Conservation (phyloP, 345 rosid species). For the Conringia planisiliqua region DNA sequence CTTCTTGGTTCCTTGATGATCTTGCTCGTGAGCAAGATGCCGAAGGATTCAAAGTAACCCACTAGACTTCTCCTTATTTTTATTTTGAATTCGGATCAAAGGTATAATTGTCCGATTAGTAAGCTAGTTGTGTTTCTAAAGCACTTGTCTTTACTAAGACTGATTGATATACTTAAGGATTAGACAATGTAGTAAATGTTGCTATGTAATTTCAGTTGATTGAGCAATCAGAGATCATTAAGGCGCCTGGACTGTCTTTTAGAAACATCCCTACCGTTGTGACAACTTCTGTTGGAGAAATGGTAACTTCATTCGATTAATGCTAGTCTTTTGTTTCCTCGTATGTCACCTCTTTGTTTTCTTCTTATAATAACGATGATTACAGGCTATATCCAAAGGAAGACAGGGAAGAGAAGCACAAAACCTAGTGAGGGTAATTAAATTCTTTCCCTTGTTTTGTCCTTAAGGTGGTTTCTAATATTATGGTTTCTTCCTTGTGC, state of each 20-base stretch:
- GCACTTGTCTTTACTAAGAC: background rate
- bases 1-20: constrained; percentile 74
- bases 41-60: constrained; percentile 55
- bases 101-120: too few species aligned
- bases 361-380: background rate
- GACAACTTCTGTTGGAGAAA: constrained; percentile 71
- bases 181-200: background rate
- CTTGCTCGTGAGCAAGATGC: constrained; percentile 76
- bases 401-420: constrained; percentile 92
- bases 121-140: background rate
- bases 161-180: background rate
- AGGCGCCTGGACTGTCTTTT: constrained; percentile 47
- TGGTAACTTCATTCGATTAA: constrained; percentile 46
- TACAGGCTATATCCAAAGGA: constrained; percentile 74
- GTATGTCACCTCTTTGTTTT: background rate
- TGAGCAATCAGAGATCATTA: constrained; percentile 61
- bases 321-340: background rate
- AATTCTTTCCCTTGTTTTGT: background rate
- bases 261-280: constrained; percentile 43
- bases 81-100: too few species aligned
- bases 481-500: constrained; percentile 6
- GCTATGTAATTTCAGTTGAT: constrained; percentile 41
- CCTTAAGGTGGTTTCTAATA: background rate
- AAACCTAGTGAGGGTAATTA: constrained; percentile 60
- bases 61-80: background rate